A percentile compares a stretch with the other conserved stretches of the same genome.
phyloP scores from a whole-genome alignment of 352 stramenopile genomes.

The Pythium rhizo-oryzae region DNA sequence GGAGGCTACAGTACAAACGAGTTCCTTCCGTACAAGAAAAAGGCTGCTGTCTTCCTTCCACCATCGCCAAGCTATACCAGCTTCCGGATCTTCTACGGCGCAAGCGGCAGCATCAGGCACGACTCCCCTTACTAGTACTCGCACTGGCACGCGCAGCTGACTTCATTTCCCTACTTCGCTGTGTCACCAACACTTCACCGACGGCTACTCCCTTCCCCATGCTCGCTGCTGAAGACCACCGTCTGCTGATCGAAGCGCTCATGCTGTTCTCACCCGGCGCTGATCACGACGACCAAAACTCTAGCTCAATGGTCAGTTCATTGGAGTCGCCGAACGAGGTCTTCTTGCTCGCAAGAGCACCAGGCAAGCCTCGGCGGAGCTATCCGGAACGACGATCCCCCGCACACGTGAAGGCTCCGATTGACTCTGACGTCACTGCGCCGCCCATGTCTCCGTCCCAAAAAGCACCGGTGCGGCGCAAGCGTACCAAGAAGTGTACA shows the following conservation, averaged over 20 bases:
- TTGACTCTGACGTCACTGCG: no score
- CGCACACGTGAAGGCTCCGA: no score
- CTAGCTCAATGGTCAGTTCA: background rate
- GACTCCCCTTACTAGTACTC: background rate
- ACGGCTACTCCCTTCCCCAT: background rate
- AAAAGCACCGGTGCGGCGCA: background rate
- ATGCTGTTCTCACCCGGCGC: background rate
- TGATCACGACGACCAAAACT: background rate
- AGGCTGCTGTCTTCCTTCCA: background rate
- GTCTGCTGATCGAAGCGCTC: background rate
- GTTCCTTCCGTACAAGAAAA: background rate
- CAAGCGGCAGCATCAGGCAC: background rate
- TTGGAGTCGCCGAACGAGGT: background rate
- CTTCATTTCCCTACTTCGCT: background rate
- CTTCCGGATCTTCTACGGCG: background rate
- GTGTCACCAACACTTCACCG: no score
- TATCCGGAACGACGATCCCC: no score
- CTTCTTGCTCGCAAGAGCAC: background rate
- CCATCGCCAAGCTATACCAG: background rate
- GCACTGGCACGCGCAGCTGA: background rate
- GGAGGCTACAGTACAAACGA: no score
- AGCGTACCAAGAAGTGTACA: conserved; percentile 15
- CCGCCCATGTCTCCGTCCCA: background rate
- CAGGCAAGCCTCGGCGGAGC: background rate
- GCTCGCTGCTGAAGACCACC: background rate